Evolutionary conservation across 441 rosid species (phyloP).

Genomic region (Erysimum pusillum): DNA sequence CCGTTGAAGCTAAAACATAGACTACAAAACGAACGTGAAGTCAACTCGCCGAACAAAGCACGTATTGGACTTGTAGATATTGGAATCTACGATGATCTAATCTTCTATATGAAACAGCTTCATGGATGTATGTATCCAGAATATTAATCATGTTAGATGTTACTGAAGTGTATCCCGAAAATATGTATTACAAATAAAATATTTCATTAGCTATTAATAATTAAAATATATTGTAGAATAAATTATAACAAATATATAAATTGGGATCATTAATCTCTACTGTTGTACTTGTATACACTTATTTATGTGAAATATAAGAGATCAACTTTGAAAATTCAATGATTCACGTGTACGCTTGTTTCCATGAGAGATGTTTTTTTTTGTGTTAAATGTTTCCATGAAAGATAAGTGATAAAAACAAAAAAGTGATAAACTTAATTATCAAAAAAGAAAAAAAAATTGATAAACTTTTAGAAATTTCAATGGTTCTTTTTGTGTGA

Average conservation of each 20-base stretch:
- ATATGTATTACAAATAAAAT: no score
- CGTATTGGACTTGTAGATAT: background rate
- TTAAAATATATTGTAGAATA: no score
- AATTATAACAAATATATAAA: background rate
- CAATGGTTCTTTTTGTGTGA: constrained; percentile 8
- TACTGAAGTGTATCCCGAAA: background rate
- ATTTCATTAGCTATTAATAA: no score
- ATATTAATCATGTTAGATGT: background rate
- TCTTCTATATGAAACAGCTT: background rate
- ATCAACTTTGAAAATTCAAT: background rate
- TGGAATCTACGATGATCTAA: background rate
- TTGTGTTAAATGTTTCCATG: constrained; percentile 11
- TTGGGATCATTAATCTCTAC: background rate
- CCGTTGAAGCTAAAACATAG: background rate
- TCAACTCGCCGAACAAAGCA: background rate
- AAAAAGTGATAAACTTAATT: no score
- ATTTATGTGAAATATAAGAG: background rate
- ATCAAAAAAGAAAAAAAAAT: background rate
- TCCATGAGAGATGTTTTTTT: background rate
- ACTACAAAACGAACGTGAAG: constrained; percentile 1
- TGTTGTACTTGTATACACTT: background rate
- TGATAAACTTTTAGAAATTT: background rate
- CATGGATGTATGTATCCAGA: no score
- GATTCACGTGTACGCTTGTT: constrained; percentile 3
- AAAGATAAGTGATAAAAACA: background rate